Conservation (phyloP, 1,284 basidiomycete genomes). For the Ganoderma resinaceum region DNA sequence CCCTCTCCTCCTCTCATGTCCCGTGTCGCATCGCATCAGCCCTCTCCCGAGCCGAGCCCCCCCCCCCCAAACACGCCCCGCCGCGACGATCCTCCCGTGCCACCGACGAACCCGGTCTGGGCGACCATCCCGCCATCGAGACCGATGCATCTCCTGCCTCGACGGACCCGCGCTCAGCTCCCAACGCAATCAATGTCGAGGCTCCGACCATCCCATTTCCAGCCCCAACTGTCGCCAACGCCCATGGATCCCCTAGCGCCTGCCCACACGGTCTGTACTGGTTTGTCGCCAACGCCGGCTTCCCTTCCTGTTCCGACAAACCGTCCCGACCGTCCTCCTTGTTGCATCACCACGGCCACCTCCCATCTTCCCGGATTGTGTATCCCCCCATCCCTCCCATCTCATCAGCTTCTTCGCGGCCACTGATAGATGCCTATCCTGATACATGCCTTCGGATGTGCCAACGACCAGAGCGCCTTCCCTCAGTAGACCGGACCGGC, state of each 20-base stretch:
- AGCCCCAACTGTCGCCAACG: slow-evolving; percentile 12
- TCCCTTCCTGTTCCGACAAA: slow-evolving; percentile 21
- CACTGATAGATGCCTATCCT: slow-evolving; percentile 30
- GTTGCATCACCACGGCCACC: slow-evolving; percentile 13
- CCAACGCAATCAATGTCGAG: slow-evolving; percentile 20
- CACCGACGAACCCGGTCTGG: not conserved
- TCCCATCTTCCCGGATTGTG: slow-evolving; percentile 13
- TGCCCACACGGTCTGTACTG: slow-evolving; percentile 14
- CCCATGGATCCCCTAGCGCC: slow-evolving; percentile 1
- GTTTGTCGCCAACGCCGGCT: slow-evolving; percentile 29
- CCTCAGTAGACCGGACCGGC: slow-evolving; percentile 17
- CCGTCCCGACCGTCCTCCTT: slow-evolving; percentile 7
- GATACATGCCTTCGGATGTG: slow-evolving; percentile 26
- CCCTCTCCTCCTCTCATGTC: not conserved
- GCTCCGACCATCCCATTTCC: slow-evolving; percentile 3
- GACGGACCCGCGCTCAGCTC: slow-evolving; percentile 22
- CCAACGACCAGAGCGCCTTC: slow-evolving; percentile 14
- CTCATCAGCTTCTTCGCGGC: slow-evolving; percentile 26
- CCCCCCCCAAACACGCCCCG: not conserved
- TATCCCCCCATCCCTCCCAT: slow-evolving; percentile 21
- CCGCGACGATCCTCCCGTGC: slow-evolving; percentile 4
- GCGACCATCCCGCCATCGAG: slow-evolving; percentile 15
- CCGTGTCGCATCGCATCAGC: slow-evolving; percentile 1
- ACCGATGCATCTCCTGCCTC: slow-evolving; percentile 27
- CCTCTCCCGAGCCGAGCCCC: not conserved